Percentiles rank a stretch among this genome's conserved stretches.
These are phyloP conservation scores for Cryptococcus jaspeensis DNA, from an alignment of 1,284 basidiomycete genomes.

Conservation along the genomic window DNA sequence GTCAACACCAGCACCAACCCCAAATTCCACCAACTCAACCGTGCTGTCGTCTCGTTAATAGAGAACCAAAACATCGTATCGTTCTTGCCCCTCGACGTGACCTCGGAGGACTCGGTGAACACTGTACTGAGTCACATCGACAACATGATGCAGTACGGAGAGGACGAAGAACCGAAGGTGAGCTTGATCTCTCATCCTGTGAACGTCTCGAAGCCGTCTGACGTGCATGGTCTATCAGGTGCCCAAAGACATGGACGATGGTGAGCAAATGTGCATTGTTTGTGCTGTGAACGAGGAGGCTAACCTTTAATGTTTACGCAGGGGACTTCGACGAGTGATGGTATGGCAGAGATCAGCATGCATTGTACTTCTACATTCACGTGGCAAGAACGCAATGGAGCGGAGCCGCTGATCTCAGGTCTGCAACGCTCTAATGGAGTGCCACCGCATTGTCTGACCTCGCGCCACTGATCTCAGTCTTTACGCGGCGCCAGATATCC, in stretches of 20 bases:
- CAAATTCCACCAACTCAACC: constrained; percentile 88
- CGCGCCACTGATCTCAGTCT: too few species aligned
- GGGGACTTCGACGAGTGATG: constrained; percentile 23
- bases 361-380: too few species aligned
- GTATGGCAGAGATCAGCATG: too few species aligned
- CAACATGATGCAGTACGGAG: constrained; percentile 94
- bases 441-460: too few species aligned
- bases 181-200: constrained; percentile 36
- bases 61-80: constrained; percentile 98
- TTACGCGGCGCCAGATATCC: too few species aligned
- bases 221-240: constrained; percentile 9
- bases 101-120: constrained; percentile 84
- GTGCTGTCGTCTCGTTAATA: constrained; percentile 92
- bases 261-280: constrained; percentile 53
- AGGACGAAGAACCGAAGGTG: constrained; percentile 85
- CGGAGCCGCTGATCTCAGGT: too few species aligned
- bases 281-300: background rate
- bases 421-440: too few species aligned
- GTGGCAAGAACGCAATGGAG: too few species aligned
- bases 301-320: background rate
- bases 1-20: constrained; percentile 69
- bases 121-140: constrained; percentile 92
- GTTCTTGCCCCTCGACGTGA: constrained; percentile 91
- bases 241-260: constrained; percentile 85
- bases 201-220: background rate